phyloP scores from a whole-genome alignment of 2,329 filamentous ascomycete species.

The Cercospora zeina region DNA sequence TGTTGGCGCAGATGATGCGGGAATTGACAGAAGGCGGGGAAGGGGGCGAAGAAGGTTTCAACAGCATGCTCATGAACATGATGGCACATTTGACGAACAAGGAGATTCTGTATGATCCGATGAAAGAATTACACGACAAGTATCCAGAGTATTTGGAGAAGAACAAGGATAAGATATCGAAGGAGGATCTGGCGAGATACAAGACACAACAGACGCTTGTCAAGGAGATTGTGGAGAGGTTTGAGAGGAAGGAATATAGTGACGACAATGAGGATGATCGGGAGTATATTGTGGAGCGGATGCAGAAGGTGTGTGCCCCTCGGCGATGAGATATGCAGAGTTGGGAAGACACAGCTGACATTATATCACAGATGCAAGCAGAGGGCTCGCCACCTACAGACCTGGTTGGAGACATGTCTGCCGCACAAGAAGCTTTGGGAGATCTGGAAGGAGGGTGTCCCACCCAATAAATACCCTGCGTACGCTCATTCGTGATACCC shows the following conservation, averaged over 20 bases:
- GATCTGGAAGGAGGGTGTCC: constrained; percentile 62
- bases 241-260: constrained; percentile 77
- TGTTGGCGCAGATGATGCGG: constrained; percentile 89
- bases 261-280: constrained; percentile 80
- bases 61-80: constrained; percentile 94
- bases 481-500: constrained; percentile 36
- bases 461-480: constrained; percentile 53
- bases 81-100: constrained; percentile 99
- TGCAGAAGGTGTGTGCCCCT: constrained; percentile 77
- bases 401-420: constrained; percentile 84
- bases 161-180: constrained; percentile 65
- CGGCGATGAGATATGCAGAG: background rate
- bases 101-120: constrained; percentile 96
- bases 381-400: constrained; percentile 87
- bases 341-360: background rate
- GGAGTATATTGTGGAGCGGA: constrained; percentile 92
- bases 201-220: constrained; percentile 78
- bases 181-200: constrained; percentile 76
- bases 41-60: constrained; percentile 76
- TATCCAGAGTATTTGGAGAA: constrained; percentile 86
- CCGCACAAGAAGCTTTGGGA: constrained; percentile 67
- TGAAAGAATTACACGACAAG: constrained; percentile 94
- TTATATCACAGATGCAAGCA: constrained; percentile 83
- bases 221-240: constrained; percentile 81
- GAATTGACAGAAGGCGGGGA: constrained; percentile 71